Evolutionary conservation across 495 filamentous ascomycete genomes (phyloP).

Genomic region (Pyrenopolyporus hunteri): DNA sequence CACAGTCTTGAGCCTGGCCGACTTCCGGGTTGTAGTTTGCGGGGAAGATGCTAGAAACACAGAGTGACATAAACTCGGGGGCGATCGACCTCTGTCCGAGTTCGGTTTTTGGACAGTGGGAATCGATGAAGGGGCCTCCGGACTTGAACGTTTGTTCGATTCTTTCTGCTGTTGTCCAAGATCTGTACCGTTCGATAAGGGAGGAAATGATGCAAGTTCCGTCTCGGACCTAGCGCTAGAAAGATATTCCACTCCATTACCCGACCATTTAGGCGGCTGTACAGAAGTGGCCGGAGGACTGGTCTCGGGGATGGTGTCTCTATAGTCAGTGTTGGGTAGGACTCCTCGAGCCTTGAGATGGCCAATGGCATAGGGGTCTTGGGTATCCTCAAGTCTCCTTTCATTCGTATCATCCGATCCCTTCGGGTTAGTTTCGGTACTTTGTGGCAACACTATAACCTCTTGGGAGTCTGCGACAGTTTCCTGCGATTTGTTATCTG

Average conservation of each 20-base stretch:
- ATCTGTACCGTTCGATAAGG: slow-evolving; percentile 6
- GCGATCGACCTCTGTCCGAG: slow-evolving; percentile 2
- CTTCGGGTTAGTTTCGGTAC: slow-evolving; percentile 35
- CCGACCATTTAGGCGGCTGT: slow-evolving; percentile 22
- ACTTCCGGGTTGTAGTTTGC: slow-evolving; percentile 15
- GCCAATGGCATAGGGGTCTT: not conserved
- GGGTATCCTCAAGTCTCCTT: not conserved
- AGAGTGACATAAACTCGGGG: slow-evolving; percentile 24
- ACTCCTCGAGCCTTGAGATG: slow-evolving; percentile 20
- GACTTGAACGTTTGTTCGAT: slow-evolving; percentile 15
- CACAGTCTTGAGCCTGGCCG: slow-evolving; percentile 15
- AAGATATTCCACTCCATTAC: slow-evolving; percentile 30
- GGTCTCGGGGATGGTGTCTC: slow-evolving; percentile 49
- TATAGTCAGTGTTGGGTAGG: slow-evolving; percentile 22
- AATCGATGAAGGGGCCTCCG: slow-evolving; percentile 18
- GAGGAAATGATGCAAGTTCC: slow-evolving; percentile 27
- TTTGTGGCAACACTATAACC: slow-evolving; percentile 5
- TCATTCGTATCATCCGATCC: slow-evolving; percentile 21
- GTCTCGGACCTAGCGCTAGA: slow-evolving; percentile 27
- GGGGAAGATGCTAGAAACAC: slow-evolving; percentile 36
- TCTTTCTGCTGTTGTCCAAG: not conserved
- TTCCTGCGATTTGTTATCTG: slow-evolving; percentile 34
- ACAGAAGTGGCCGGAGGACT: slow-evolving; percentile 40
- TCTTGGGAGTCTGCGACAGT: slow-evolving; percentile 46
- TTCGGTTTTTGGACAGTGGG: not conserved